Evolutionary conservation across 2,329 filamentous ascomycete genomes (phyloP).

Genomic region (Aspergillus unguis): DNA sequence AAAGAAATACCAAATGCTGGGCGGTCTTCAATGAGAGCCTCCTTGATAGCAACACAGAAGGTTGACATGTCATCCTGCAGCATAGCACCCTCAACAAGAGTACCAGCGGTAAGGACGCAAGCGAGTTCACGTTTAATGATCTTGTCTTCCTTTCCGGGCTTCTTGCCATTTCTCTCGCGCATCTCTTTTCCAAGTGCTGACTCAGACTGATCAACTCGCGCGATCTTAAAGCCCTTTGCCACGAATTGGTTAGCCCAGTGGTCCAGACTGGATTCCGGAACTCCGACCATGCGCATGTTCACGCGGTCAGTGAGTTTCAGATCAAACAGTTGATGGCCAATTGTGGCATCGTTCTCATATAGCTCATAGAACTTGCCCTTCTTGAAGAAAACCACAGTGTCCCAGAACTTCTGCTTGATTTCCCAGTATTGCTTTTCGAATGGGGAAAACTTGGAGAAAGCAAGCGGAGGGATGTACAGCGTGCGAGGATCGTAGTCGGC

Average conservation of each 20-base stretch:
- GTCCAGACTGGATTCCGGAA: slow-evolving; percentile 91
- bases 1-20: slow-evolving; percentile 90
- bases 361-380: slow-evolving; percentile 99
- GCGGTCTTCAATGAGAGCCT: slow-evolving; percentile 64
- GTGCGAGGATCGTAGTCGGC: slow-evolving; percentile 89
- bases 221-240: slow-evolving; percentile 96
- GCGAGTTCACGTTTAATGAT: slow-evolving; percentile 88
- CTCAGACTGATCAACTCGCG: slow-evolving; percentile 93
- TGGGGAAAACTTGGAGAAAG: slow-evolving; percentile 79
- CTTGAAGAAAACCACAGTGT: slow-evolving; percentile 98
- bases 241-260: slow-evolving; percentile 99
- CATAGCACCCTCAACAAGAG: slow-evolving; percentile 93
- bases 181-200: slow-evolving; percentile 95
- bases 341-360: slow-evolving; percentile 95
- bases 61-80: slow-evolving; percentile 97
- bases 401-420: slow-evolving; percentile 97
- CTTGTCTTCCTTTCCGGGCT: slow-evolving; percentile 72
- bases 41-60: slow-evolving; percentile 93
- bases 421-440: slow-evolving; percentile 99
- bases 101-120: slow-evolving; percentile 86
- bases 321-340: slow-evolving; percentile 95
- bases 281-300: slow-evolving; percentile 99
- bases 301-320: slow-evolving; percentile 96
- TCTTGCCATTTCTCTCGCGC: slow-evolving; percentile 74
- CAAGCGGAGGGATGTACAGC: slow-evolving; percentile 79